A percentile compares a stretch with the other conserved stretches of the same genome.
phyloP scores from a whole-genome alignment of 2,329 filamentous ascomycete species.

The Coniella lustricola region DNA sequence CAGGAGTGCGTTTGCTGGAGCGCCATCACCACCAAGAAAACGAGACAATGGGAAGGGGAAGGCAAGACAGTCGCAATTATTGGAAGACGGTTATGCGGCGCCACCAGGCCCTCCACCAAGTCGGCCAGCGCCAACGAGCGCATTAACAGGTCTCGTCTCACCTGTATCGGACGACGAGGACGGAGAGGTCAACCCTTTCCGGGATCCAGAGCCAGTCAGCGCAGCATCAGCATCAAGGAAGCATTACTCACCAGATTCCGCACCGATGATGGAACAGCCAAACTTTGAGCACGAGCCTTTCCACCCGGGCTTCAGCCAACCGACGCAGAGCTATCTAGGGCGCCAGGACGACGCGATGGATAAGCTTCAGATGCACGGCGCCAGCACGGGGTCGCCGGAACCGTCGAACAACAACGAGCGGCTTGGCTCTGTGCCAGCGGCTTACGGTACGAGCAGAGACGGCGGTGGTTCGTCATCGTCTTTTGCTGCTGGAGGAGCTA shows the following conservation, averaged over 20 bases:
- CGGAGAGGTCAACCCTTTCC: constrained; percentile 19
- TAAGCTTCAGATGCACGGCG: constrained; percentile 36
- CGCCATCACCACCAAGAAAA: constrained; percentile 8
- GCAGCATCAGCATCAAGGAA: constrained; percentile 4
- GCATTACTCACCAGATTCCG: not conserved
- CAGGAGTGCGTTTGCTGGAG: constrained; percentile 9
- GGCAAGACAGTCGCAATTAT: constrained; percentile 16
- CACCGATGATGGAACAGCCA: constrained; percentile 27
- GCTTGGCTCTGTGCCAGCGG: not conserved
- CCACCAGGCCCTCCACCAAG: constrained; percentile 3
- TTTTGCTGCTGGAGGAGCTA: too few relatives aligned
- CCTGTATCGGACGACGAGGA: constrained; percentile 19
- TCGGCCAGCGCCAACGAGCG: not conserved
- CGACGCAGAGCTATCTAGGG: constrained; percentile 28
- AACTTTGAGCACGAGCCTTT: constrained; percentile 31
- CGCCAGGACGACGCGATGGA: constrained; percentile 35
- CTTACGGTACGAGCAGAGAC: not conserved
- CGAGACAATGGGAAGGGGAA: constrained; percentile 23
- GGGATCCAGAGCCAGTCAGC: constrained; percentile 19
- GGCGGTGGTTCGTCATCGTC: not conserved
- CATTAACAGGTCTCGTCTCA: constrained; percentile 7
- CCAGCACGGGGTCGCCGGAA: constrained; percentile 14
- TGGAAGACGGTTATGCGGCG: constrained; percentile 9
- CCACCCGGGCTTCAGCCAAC: constrained; percentile 28
- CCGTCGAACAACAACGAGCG: not conserved